Percentiles rank a stretch among this genome's conserved stretches.
Conservation (phyloP, 345 rosid species). For the Melaleuca quinquenervia region DNA sequence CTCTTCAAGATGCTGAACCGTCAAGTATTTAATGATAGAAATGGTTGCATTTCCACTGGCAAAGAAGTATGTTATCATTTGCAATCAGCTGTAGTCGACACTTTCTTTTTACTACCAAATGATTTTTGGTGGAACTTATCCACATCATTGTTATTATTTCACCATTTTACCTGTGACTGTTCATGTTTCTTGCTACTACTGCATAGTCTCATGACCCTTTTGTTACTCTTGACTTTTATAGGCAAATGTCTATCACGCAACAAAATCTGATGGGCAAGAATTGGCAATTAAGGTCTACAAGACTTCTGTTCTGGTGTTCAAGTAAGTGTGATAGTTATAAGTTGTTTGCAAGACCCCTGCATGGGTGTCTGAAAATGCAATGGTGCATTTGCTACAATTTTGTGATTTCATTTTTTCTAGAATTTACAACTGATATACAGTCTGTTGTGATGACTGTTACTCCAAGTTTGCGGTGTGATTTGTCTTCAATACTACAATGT, state of each 20-base stretch:
- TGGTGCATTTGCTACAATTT: background rate
- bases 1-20: constrained; percentile 91
- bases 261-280: constrained; percentile 76
- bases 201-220: background rate
- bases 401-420: background rate
- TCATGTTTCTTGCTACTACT: background rate
- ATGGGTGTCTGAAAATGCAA: background rate
- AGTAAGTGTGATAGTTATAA: constrained; percentile 28
- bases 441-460: background rate
- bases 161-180: background rate
- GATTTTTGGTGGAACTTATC: background rate
- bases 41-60: constrained; percentile 95
- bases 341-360: background rate
- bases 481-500: background rate
- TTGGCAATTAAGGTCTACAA: constrained; percentile 91
- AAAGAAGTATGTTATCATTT: constrained; percentile 50
- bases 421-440: background rate
- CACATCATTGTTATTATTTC: background rate
- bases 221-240: constrained; percentile 7
- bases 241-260: constrained; percentile 98
- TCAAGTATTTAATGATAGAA: constrained; percentile 66
- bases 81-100: background rate
- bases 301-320: constrained; percentile 83
- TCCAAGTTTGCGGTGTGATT: background rate
- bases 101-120: background rate